phyloP scores from a whole-genome alignment of 2,329 filamentous ascomycete genomes.

The Alternaria sp. region DNA sequence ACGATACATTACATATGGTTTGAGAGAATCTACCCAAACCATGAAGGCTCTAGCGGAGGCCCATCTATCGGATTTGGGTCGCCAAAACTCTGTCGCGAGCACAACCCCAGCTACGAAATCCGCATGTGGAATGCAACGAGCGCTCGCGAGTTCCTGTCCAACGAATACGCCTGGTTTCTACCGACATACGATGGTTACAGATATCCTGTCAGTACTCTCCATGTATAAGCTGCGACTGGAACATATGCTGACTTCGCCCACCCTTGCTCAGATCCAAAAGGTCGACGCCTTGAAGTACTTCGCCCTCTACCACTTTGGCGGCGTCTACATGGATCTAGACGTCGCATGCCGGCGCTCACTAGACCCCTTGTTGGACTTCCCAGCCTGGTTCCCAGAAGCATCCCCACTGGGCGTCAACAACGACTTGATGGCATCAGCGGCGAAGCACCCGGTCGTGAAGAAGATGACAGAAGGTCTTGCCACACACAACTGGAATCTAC shows the following conservation, averaged over 20 bases:
- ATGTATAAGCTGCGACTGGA: fast-evolving
- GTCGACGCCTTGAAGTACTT: slow-evolving; percentile 37
- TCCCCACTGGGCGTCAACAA: slow-evolving; percentile 30
- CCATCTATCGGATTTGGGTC: slow-evolving; percentile 14
- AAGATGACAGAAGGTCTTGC: slow-evolving; percentile 20
- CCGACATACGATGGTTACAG: slow-evolving; percentile 29
- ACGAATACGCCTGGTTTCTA: slow-evolving; percentile 27
- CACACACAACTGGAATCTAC: slow-evolving; percentile 20
- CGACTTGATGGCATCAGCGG: slow-evolving; percentile 27
- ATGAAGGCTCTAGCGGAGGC: slow-evolving; percentile 11
- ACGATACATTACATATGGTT: slow-evolving; percentile 27
- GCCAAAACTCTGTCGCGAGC: slow-evolving; percentile 22
- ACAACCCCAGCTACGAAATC: slow-evolving; percentile 25
- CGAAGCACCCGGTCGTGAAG: slow-evolving; percentile 27
- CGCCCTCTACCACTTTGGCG: slow-evolving; percentile 30
- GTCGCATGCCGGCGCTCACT: slow-evolving; percentile 25
- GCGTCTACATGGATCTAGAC: slow-evolving; percentile 37
- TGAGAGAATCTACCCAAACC: slow-evolving; percentile 16
- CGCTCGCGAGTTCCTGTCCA: slow-evolving; percentile 19
- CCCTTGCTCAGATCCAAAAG: slow-evolving; percentile 19
- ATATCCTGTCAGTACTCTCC: slow-evolving; percentile 11
- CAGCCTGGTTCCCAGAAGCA: slow-evolving; percentile 29
- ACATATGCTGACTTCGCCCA: neutral
- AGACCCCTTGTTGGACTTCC: slow-evolving; percentile 24
- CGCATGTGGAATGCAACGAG: slow-evolving; percentile 26